Base-by-base conservation (phyloP, 2,329 filamentous ascomycete species). In the Paracamarosporium sp. region DNA sequence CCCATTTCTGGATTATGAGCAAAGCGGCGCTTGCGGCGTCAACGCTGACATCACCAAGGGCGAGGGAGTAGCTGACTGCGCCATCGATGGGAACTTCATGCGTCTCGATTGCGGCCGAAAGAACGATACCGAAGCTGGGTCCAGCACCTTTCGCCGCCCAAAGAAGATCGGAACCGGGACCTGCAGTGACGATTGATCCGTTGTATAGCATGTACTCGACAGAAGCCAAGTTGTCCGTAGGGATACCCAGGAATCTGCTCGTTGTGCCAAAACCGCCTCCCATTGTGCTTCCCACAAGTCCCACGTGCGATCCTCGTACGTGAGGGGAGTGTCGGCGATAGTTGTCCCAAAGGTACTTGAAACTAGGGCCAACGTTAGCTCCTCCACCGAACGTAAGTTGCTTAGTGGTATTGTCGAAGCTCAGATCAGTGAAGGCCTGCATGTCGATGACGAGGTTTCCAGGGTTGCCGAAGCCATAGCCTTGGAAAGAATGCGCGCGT, bases 361-460 rank as follows among this genome's bases (percentile, higher is more conserved):
- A 25, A 30, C 13, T 17, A 27, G 43, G 43, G 13, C 43, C 43
- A n/a, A 46, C 43, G 20, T 46, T 46, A 3, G 27, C 43, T 3
- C 43, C 43, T 17, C 43, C 43, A 5, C 43, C 43, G 11, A 46
- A 46, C 2, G 25, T 46, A 3, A 46, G 43, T 20, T 46, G 24
- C 22, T 46, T 46, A 4, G 43, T 46, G 3, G 27, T 11, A 17
- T 31, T 27, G 27, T 46, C 15, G 15, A 46, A 46, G 25, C 25
- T 46, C n/a, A 46, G 12, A 25, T 31, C 25, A 1, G 25, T 17
- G 15, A 46, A 46, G 15, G 43, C n/a, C 12, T 25, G n/a, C 43
- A 46, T 46, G n/a, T 46, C 27, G 43, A 46, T 46, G 27, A 46
- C 43, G 5, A 46, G 27, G 43, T 46, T 46, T 6, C 43, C 43